Conservation (phyloP, 352 stramenopile genomes). For the Pelagophyceae sp. region DNA sequence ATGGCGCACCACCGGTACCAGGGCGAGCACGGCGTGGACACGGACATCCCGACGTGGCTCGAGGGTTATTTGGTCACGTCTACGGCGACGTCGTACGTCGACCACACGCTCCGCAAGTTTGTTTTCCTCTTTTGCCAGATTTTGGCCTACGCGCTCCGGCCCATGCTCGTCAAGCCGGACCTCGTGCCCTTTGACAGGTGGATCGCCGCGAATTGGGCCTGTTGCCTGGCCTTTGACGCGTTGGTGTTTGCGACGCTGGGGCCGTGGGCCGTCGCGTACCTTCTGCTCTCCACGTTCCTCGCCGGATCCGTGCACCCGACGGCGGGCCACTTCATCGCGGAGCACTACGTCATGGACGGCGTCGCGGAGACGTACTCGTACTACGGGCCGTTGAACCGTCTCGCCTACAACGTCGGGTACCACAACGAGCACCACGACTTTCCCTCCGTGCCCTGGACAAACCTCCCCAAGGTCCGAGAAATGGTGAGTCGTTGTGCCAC, state of each 20-base stretch:
- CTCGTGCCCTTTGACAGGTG: slow-evolving; percentile 40
- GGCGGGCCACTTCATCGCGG: slow-evolving; percentile 91
- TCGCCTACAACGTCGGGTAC: slow-evolving; percentile 94
- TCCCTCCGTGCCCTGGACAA: slow-evolving; percentile 73
- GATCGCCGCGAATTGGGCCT: slow-evolving; percentile 73
- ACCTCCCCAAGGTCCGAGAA: slow-evolving; percentile 71
- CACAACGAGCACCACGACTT: slow-evolving; percentile 99
- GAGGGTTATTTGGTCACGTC: slow-evolving; percentile 76
- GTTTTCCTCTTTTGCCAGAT: slow-evolving; percentile 81
- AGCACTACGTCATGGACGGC: slow-evolving; percentile 90
- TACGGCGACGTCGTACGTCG: not conserved
- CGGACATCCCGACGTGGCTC: slow-evolving; percentile 78
- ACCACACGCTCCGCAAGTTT: slow-evolving; percentile 67
- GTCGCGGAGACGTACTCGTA: slow-evolving; percentile 91
- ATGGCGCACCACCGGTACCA: slow-evolving; percentile 92
- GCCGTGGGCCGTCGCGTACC: slow-evolving; percentile 69
- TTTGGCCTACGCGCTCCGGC: slow-evolving; percentile 82
- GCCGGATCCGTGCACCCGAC: slow-evolving; percentile 84
- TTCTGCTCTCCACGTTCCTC: slow-evolving; percentile 77
- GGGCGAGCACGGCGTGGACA: slow-evolving; percentile 80
- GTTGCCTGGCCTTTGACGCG: slow-evolving; percentile 68
- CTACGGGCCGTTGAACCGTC: slow-evolving; percentile 89
- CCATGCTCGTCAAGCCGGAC: slow-evolving; percentile 74
- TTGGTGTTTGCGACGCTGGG: slow-evolving; percentile 68
- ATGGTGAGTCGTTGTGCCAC: no score